Base-by-base conservation (phyloP, 768 basidiomycete genomes). In the Phallus indusiatus region DNA sequence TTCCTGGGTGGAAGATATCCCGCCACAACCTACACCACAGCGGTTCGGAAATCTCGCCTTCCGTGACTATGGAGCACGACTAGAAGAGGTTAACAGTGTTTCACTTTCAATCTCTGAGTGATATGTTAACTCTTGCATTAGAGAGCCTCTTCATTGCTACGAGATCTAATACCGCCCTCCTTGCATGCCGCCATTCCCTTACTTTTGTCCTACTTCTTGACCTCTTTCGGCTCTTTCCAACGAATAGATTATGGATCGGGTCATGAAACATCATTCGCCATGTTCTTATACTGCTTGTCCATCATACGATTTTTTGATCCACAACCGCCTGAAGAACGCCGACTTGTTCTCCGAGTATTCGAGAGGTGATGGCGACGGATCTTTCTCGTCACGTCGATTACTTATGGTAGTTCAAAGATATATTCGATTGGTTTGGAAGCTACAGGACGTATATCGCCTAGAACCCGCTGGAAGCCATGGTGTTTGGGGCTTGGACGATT, bases 401-500 rank as follows among this genome's bases (percentile, higher is more conserved):
- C 77, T 81, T 14, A 70, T 88, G n/a, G 67, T 64, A n/a, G 74
- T 92, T 12, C 91, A 80, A 24, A 82, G 87, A 48, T 99, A 99
- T 69, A 73, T 94, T 47, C 77, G 78, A 35, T 77, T 97, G 35
- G 89, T 87, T 62, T 94, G 90, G 83, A 80, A 78, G 59, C 76
- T 97, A 16, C 94, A 97, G 69, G 89, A 93, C 62, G 80, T 82
- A 34, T 99, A 97, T 70, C 82, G 78, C 53, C 82, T 99, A 10
- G 95, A 97, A 71, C 94, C 94, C 5, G 96, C 96, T 1, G 96
- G 96, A 8, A 94, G 90, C 62, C 94, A 97, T 68, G 96, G 96
- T 4, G 95, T 97, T 0, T 99, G 95, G 96, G 96, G 94, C 1
- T 73, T 98, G 37, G 94, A 97, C 66, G 94, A 96, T 69, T 95